Evolutionary conservation across 2,329 filamentous ascomycete species (phyloP).

Genomic region (Aspergillus quadricinctus): DNA sequence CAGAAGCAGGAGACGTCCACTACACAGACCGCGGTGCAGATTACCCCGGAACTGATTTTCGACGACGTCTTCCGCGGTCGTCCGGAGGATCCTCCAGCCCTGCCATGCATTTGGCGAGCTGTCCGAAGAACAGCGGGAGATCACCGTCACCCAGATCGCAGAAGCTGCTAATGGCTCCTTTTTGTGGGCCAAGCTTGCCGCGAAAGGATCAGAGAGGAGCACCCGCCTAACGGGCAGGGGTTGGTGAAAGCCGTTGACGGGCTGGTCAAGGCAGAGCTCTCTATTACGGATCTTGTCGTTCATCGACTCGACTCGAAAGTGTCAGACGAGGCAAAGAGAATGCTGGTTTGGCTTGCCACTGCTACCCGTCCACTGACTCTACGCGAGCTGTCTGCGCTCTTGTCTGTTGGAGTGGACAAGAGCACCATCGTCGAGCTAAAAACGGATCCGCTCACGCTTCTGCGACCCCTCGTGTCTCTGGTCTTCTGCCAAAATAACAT

Average conservation of each 20-base stretch:
- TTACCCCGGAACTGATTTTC: slow-evolving; percentile 30
- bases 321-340: slow-evolving; percentile 27
- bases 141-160: slow-evolving; percentile 27
- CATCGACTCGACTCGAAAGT: slow-evolving; percentile 22
- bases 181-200: slow-evolving; percentile 36
- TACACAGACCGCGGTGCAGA: slow-evolving; percentile 16
- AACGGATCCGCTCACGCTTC: slow-evolving; percentile 20
- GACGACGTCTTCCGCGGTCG: slow-evolving; percentile 35
- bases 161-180: slow-evolving; percentile 36
- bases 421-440: slow-evolving; percentile 21
- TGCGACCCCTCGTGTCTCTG: slow-evolving; percentile 30
- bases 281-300: slow-evolving; percentile 30
- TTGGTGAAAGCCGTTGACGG: slow-evolving; percentile 27
- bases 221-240: slow-evolving; percentile 13
- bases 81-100: slow-evolving; percentile 24
- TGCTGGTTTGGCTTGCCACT: slow-evolving; percentile 37
- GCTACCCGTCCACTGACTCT: slow-evolving; percentile 32
- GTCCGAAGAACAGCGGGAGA: slow-evolving; percentile 31
- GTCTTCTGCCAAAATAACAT: slow-evolving; percentile 33
- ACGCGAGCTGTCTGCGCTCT: slow-evolving; percentile 28
- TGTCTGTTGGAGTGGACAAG: slow-evolving; percentile 29
- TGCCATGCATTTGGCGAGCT: slow-evolving; percentile 21
- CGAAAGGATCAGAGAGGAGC: slow-evolving; percentile 27
- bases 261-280: slow-evolving; percentile 21
- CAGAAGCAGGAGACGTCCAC: slow-evolving; percentile 13